Evolutionary conservation across 139 green algal genomes (phyloP).

Genomic region (Diplosphaera chodatii): DNA sequence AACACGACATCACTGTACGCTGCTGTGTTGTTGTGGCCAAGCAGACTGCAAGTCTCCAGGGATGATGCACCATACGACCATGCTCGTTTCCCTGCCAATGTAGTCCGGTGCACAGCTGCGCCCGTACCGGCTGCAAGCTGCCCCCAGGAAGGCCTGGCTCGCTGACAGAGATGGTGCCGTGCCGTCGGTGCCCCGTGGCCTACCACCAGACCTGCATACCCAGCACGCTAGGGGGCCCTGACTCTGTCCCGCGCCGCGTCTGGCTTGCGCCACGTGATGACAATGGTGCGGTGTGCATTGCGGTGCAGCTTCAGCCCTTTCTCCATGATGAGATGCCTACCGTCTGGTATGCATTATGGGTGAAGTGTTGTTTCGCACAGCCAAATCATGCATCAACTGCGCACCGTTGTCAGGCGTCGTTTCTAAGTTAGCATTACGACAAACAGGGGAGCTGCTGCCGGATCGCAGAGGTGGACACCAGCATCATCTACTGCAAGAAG

Average conservation of each 20-base stretch:
- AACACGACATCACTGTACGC: too few relatives aligned
- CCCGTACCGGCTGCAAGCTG: not conserved
- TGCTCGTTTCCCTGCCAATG: not conserved
- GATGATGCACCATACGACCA: not conserved
- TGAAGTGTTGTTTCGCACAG: too few relatives aligned
- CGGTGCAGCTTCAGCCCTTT: too few relatives aligned
- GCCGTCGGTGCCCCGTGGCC: constrained; percentile 43
- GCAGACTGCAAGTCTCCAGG: too few relatives aligned
- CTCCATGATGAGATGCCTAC: too few relatives aligned
- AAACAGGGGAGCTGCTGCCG: not conserved
- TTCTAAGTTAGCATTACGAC: not conserved
- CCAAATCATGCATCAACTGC: too few relatives aligned
- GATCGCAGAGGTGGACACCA: constrained; percentile 11
- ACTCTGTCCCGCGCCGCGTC: not conserved
- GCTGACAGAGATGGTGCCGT: constrained; percentile 32
- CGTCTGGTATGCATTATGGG: too few relatives aligned
- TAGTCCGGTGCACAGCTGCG: constrained; percentile 31
- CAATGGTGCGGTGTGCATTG: not conserved
- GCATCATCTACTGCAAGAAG: constrained; percentile 20
- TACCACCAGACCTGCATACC: constrained; percentile 50
- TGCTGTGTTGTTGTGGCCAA: too few relatives aligned
- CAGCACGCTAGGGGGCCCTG: not conserved
- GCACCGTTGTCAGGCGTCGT: too few relatives aligned
- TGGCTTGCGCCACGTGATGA: constrained; percentile 13
- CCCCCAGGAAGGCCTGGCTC: too few relatives aligned